Conservation (phyloP, 164 flowering plant species). For the Platanus orientalis region DNA sequence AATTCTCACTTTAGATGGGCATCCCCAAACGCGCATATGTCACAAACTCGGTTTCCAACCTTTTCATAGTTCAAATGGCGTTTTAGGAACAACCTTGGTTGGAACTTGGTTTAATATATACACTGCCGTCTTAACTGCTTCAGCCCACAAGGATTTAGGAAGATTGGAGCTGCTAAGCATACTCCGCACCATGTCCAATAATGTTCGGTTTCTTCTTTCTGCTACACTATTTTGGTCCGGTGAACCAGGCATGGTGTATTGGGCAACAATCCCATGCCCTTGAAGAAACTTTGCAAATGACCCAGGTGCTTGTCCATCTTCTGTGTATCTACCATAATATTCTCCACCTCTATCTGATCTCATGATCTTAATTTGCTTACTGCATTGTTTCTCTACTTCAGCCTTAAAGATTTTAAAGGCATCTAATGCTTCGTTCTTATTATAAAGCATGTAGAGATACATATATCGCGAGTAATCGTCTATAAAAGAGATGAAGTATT, state of each 20-base stretch:
- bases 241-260: no score
- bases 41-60: no score
- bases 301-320: neutral
- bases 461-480: slow-evolving; percentile 16
- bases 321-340: no score
- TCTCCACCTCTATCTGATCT: no score
- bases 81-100: slow-evolving; percentile 12
- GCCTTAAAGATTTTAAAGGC: slow-evolving; percentile 19
- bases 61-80: slow-evolving; percentile 17
- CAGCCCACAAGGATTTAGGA: no score
- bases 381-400: slow-evolving; percentile 22
- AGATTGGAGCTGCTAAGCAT: no score
- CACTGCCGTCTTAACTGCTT: slow-evolving; percentile 7
- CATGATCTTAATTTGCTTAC: no score
- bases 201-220: no score
- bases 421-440: slow-evolving; percentile 16
- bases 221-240: no score
- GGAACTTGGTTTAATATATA: slow-evolving; percentile 19
- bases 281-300: neutral
- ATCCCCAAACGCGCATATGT: slow-evolving; percentile 17
- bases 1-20: slow-evolving; percentile 15
- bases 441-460: neutral
- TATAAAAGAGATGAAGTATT: slow-evolving; percentile 20
- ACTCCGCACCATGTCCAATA: no score
- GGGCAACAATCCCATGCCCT: no score